Evolutionary conservation across 345 rosid genomes (phyloP).

Genomic region (Firmiana major): DNA sequence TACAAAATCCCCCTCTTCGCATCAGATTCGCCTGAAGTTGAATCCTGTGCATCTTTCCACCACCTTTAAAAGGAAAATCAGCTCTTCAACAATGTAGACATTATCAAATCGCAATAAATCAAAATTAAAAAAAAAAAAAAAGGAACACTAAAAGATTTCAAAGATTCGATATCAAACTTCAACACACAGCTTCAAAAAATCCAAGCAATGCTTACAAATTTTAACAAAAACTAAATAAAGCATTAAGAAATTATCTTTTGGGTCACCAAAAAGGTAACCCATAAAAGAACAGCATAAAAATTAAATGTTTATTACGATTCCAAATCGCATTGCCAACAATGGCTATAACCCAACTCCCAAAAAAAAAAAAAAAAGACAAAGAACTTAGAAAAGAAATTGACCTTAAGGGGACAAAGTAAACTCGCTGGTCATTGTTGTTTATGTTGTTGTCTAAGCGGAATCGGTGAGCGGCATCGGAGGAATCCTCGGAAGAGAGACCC

Average conservation of each 20-base stretch:
- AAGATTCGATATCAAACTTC: background rate
- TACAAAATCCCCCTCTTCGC: conserved; percentile 64
- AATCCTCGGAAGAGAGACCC: conserved; percentile 46
- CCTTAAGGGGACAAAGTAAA: conserved; percentile 91
- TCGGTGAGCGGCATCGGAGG: conserved; percentile 53
- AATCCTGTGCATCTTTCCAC: conserved; percentile 86
- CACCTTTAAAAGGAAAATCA: conserved; percentile 49
- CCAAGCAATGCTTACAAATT: background rate
- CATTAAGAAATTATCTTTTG: background rate
- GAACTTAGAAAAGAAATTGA: conserved; percentile 13
- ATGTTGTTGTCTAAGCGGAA: conserved; percentile 44
- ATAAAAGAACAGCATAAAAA: background rate
- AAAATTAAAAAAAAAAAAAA: too few relatives aligned
- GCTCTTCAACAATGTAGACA: conserved; percentile 15
- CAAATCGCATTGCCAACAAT: background rate
- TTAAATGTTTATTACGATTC: background rate
- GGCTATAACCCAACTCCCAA: background rate
- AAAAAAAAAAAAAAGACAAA: conserved; percentile 1
- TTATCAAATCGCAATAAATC: background rate
- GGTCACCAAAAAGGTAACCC: background rate
- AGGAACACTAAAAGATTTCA: background rate
- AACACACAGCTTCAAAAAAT: background rate
- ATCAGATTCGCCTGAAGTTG: conserved; percentile 40
- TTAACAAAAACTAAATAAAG: background rate
- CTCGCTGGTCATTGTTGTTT: conserved; percentile 58